Evolutionary conservation across 2,329 filamentous ascomycete genomes (phyloP).

Genomic region (Fusarium staphyleae): DNA sequence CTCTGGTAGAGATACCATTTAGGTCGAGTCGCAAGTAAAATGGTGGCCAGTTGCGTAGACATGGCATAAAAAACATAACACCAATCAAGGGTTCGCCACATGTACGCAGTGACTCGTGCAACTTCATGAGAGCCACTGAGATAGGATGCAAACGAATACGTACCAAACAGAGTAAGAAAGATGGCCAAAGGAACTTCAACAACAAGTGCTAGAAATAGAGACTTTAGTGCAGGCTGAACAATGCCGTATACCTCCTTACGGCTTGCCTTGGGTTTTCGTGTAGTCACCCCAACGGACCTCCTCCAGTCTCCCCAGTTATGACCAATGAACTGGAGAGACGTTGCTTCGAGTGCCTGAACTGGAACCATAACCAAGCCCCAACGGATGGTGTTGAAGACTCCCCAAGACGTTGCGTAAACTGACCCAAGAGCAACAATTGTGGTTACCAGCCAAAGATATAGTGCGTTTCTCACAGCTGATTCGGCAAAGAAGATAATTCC

Average conservation of each 20-base stretch:
- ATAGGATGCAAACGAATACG: constrained; percentile 66
- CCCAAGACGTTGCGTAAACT: constrained; percentile 75
- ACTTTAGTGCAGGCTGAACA: constrained; percentile 59
- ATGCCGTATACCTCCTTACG: constrained; percentile 47
- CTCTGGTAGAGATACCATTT: constrained; percentile 74
- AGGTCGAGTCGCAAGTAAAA: constrained; percentile 69
- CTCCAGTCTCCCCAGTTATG: constrained; percentile 68
- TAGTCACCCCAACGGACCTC: constrained; percentile 36
- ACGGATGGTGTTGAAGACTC: constrained; percentile 75
- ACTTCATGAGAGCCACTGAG: constrained; percentile 65
- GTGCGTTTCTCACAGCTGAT: constrained; percentile 70
- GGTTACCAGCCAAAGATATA: constrained; percentile 75
- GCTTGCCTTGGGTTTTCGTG: constrained; percentile 25
- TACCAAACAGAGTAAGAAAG: constrained; percentile 66
- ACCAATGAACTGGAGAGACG: constrained; percentile 69
- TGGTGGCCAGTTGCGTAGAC: constrained; percentile 68
- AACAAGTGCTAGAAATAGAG: constrained; percentile 58
- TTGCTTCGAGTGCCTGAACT: constrained; percentile 70
- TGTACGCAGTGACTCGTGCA: constrained; percentile 66
- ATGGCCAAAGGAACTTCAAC: constrained; percentile 70
- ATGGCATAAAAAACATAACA: constrained; percentile 75
- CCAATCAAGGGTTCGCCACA: constrained; percentile 70
- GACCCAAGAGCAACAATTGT: constrained; percentile 68
- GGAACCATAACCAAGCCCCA: constrained; percentile 80
- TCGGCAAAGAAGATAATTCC: constrained; percentile 67